Evolutionary conservation across 768 basidiomycete species (phyloP).

Genomic region (Boletus rubescentipes): DNA sequence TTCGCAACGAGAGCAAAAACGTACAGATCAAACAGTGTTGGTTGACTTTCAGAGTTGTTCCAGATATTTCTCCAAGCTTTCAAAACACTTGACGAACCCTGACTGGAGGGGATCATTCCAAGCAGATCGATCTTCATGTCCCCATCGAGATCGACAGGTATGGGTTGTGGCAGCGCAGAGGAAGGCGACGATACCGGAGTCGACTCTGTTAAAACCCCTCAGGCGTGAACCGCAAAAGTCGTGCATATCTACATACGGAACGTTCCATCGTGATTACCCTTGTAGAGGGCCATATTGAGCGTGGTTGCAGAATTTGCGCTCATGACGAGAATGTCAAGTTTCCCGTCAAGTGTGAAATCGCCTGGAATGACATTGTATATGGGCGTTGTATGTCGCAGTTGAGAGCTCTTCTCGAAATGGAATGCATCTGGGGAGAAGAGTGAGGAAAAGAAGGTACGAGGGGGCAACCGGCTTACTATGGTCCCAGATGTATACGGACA

Average conservation of each 20-base stretch:
- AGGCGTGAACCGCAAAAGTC: neutral
- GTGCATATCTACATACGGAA: constrained; percentile 52
- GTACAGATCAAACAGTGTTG: constrained; percentile 68
- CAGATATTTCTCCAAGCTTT: constrained; percentile 82
- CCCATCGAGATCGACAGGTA: constrained; percentile 83
- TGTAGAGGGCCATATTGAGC: constrained; percentile 70
- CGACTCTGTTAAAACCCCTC: constrained; percentile 8
- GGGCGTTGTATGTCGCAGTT: constrained; percentile 53
- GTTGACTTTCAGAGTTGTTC: constrained; percentile 54
- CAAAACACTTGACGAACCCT: constrained; percentile 38
- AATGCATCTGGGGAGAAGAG: constrained; percentile 51
- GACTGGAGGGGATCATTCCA: constrained; percentile 52
- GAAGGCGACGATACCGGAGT: constrained; percentile 54
- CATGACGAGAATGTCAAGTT: constrained; percentile 89
- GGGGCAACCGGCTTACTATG: constrained; percentile 53
- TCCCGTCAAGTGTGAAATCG: constrained; percentile 92
- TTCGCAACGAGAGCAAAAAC: constrained; percentile 19
- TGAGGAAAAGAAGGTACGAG: constrained; percentile 1
- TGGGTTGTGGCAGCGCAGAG: constrained; percentile 76
- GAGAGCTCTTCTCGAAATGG: constrained; percentile 46
- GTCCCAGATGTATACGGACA: constrained; percentile 81
- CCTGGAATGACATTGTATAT: constrained; percentile 87
- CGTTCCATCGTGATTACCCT: constrained; percentile 57
- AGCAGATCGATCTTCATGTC: constrained; percentile 89
- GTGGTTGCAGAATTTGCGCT: constrained; percentile 51